Conservation (phyloP, 2,329 filamentous ascomycete genomes). For the Colletotrichum sp. region DNA sequence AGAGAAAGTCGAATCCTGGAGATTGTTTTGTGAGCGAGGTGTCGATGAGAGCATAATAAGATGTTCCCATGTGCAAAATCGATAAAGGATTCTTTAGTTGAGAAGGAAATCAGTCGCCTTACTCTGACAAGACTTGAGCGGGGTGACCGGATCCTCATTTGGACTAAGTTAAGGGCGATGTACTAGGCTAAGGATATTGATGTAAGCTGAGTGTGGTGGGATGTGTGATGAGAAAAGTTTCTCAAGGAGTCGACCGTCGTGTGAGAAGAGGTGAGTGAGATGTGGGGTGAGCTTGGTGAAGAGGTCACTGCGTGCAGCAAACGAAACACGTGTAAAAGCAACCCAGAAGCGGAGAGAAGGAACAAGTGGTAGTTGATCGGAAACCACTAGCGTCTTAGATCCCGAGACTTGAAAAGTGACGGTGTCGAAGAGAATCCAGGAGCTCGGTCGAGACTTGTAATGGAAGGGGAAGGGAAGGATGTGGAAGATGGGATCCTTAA, state of each 20-base stretch:
- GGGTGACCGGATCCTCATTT: not conserved
- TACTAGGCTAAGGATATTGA: not conserved
- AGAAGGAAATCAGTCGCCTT: not conserved
- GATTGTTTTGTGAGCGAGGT: not conserved
- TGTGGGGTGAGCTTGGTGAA: not conserved
- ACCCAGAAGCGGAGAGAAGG: not conserved
- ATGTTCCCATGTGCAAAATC: not conserved
- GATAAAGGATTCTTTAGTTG: not conserved
- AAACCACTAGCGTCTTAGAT: not conserved
- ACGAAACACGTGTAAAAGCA: not conserved
- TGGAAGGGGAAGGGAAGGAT: not conserved
- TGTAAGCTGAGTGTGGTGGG: not conserved
- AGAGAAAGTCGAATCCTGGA: not conserved
- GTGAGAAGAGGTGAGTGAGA: not conserved
- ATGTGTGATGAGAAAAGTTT: not conserved
- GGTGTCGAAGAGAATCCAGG: not conserved
- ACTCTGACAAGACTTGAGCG: not conserved
- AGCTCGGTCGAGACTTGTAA: not conserved
- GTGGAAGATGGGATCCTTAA: not conserved
- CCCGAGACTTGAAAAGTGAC: not conserved
- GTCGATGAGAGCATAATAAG: not conserved
- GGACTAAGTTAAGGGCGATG: not conserved
- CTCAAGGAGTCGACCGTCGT: not conserved
- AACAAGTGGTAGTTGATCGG: not conserved
- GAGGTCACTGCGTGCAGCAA: not conserved